Evolutionary conservation across 257 asterid genomes (phyloP).

Genomic region (Nicotiana benthamiana): DNA sequence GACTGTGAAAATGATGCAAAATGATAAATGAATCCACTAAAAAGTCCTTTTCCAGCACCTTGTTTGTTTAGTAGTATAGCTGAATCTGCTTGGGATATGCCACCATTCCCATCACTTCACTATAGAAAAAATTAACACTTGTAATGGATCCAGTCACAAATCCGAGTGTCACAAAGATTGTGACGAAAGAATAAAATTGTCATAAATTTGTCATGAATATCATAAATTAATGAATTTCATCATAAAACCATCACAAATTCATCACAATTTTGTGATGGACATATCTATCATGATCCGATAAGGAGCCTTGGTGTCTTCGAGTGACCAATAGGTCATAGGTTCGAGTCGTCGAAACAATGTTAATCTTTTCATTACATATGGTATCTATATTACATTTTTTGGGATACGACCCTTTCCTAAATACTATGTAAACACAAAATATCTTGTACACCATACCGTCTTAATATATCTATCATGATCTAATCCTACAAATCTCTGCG

Average conservation of each 20-base stretch:
- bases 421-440: too few relatives aligned
- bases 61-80: too few relatives aligned
- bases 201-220: background rate
- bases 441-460: too few relatives aligned
- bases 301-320: too few relatives aligned
- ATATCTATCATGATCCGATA: background rate
- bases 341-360: too few relatives aligned
- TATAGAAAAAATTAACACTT: background rate
- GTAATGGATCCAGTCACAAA: background rate
- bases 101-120: background rate
- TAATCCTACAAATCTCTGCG: too few relatives aligned
- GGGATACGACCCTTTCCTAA: too few relatives aligned
- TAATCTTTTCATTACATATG: too few relatives aligned
- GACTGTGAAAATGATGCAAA: background rate
- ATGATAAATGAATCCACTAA: background rate
- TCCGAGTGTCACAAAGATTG: background rate
- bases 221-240: background rate
- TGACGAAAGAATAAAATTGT: background rate
- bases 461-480: too few relatives aligned
- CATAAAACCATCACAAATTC: background rate
- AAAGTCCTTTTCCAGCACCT: background rate
- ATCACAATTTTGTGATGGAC: background rate
- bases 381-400: too few relatives aligned
- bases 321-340: too few relatives aligned
- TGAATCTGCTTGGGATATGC: background rate